A percentile compares a stretch with the other conserved stretches of the same genome.
Conservation (phyloP, 2,329 filamentous ascomycete species). For the Penicillium sp. region DNA sequence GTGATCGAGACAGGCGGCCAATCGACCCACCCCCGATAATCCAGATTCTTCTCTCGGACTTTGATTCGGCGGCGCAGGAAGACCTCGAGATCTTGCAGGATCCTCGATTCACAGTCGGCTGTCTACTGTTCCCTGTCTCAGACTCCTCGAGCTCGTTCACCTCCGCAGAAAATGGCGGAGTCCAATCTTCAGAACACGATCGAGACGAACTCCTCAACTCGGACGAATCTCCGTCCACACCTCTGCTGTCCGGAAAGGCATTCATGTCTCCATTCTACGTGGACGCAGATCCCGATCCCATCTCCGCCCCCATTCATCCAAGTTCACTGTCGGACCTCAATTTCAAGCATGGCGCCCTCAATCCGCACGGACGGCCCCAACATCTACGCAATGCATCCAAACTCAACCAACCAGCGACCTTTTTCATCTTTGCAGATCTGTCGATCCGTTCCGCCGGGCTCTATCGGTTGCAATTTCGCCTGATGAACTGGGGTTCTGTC, state of each 20-base stretch:
- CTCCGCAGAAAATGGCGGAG: slow-evolving; percentile 14
- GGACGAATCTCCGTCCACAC: slow-evolving; percentile 21
- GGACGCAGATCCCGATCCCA: slow-evolving; percentile 39
- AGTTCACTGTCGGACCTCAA: slow-evolving; percentile 13
- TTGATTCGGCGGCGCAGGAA: slow-evolving; percentile 32
- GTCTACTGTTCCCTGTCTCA: slow-evolving; percentile 36
- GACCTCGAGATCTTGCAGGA: slow-evolving; percentile 38
- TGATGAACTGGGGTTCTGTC: slow-evolving; percentile 39
- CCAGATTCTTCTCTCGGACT: slow-evolving; percentile 42
- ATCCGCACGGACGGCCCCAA: neutral
- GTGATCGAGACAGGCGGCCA: slow-evolving; percentile 42
- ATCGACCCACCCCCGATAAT: slow-evolving; percentile 45
- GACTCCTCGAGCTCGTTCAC: slow-evolving; percentile 10
- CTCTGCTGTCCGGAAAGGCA: slow-evolving; percentile 34
- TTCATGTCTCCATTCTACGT: slow-evolving; percentile 41
- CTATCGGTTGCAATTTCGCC: slow-evolving; percentile 42
- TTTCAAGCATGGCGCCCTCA: slow-evolving; percentile 1
- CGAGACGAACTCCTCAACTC: slow-evolving; percentile 14
- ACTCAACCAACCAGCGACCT: slow-evolving; percentile 33
- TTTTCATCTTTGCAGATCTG: slow-evolving; percentile 46
- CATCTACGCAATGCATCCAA: slow-evolving; percentile 12
- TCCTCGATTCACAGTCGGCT: slow-evolving; percentile 39
- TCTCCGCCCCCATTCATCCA: slow-evolving; percentile 36
- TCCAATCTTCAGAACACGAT: slow-evolving; percentile 7
- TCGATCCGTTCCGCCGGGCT: slow-evolving; percentile 42